A percentile compares a stretch with the other conserved stretches of the same genome.
Evolutionary conservation across 768 basidiomycete species (phyloP).

Genomic region (Xerocomellus intermedius): DNA sequence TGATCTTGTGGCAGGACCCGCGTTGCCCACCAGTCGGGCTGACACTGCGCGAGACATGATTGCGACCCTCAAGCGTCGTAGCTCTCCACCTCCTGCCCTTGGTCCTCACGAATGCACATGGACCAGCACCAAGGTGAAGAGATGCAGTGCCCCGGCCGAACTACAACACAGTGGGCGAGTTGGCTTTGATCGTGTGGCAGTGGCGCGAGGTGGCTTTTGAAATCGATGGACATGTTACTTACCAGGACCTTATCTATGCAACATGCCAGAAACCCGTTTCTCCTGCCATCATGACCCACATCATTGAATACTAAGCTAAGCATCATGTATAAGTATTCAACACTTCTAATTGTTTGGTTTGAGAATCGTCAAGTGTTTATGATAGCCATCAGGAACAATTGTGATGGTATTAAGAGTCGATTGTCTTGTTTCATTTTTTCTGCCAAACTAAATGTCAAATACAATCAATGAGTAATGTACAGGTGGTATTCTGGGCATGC

Average conservation of each 20-base stretch:
- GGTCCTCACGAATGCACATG: conserved; percentile 15
- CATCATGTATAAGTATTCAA: not conserved
- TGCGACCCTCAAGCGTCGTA: conserved; percentile 58
- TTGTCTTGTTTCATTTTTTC: not conserved
- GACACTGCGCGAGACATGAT: conserved; percentile 65
- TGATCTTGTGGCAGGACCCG: conserved; percentile 42
- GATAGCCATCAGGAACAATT: not conserved
- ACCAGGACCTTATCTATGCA: not conserved
- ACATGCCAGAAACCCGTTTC: not conserved
- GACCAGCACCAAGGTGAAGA: conserved; percentile 43
- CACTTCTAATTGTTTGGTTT: not conserved
- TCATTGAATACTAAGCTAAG: not conserved
- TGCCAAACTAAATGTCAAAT: not conserved
- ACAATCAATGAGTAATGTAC: conserved; percentile 10
- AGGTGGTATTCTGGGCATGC: not conserved
- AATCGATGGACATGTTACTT: not conserved
- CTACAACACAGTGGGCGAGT: conserved; percentile 44
- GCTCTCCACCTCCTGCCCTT: conserved; percentile 30
- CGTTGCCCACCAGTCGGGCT: conserved; percentile 52
- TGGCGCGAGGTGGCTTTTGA: conserved; percentile 62
- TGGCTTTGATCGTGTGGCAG: conserved; percentile 59
- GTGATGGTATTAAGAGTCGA: not conserved
- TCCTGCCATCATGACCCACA: not conserved
- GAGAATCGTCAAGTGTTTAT: not conserved
- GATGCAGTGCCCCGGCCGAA: conserved; percentile 66